Evolutionary conservation across 352 stramenopile genomes (phyloP).

Genomic region (Pilasporangium apinafurcum): DNA sequence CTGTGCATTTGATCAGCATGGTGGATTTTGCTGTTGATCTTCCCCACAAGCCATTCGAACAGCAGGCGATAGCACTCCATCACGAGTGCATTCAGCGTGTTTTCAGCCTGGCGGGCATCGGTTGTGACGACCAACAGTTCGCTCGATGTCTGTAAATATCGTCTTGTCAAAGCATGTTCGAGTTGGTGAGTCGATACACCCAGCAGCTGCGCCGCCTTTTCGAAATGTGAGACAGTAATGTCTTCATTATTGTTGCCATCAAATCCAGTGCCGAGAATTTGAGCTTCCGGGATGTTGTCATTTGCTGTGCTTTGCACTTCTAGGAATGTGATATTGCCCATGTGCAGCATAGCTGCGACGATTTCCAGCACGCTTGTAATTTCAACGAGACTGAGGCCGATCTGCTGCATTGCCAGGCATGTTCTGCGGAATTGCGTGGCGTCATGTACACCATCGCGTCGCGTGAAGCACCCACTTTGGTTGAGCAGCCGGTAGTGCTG

Average conservation of each 20-base stretch:
- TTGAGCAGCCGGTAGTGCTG: slow-evolving; percentile 59
- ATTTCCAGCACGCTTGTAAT: slow-evolving; percentile 63
- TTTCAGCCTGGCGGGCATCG: slow-evolving; percentile 51
- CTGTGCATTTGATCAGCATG: slow-evolving; percentile 8
- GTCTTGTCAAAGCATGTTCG: slow-evolving; percentile 53
- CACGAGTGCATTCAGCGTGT: slow-evolving; percentile 85
- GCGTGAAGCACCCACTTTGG: slow-evolving; percentile 59
- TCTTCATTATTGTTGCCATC: neutral
- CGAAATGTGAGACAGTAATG: slow-evolving; percentile 27
- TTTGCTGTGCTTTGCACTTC: slow-evolving; percentile 8
- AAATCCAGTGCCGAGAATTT: slow-evolving; percentile 1
- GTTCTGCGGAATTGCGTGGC: slow-evolving; percentile 55
- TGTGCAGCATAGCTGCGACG: slow-evolving; percentile 78
- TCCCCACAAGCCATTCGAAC: slow-evolving; percentile 93
- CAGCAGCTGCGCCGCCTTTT: slow-evolving; percentile 45
- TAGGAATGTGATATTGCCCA: slow-evolving; percentile 81
- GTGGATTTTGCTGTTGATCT: slow-evolving; percentile 87
- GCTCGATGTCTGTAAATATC: slow-evolving; percentile 52
- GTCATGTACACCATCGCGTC: slow-evolving; percentile 66
- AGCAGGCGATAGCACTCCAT: slow-evolving; percentile 92
- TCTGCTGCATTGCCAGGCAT: slow-evolving; percentile 62
- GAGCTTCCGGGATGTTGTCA: slow-evolving; percentile 16
- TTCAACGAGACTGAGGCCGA: slow-evolving; percentile 61
- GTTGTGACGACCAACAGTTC: slow-evolving; percentile 71
- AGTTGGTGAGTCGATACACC: slow-evolving; percentile 48